Evolutionary conservation across 2,329 filamentous ascomycete species (phyloP), one percentile per base, ranked within the genome.

Genomic region (Fusarium sp.): DNA sequence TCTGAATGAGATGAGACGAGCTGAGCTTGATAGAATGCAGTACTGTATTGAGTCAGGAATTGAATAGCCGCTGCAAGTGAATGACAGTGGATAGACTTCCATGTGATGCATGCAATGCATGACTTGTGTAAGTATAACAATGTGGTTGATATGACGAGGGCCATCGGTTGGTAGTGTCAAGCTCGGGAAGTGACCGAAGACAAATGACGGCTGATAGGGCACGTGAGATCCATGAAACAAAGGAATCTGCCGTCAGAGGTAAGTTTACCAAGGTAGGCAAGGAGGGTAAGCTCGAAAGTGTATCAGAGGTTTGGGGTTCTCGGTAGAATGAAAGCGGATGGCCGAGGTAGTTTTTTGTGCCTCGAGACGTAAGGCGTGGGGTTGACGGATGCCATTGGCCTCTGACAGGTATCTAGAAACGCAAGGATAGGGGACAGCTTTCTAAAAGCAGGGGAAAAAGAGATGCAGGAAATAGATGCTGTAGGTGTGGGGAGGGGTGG

Each of bases 151-250:
- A 69, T 66, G 60, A 50, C 16, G 54, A 24, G 50, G 24, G 22
- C 61, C 18, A 37, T 37, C 16, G 20, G 43, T 37, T 45, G 27
- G 22, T 20, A 31, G 24, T 27, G 59, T 57, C 52, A 29, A 59
- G 57, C 65, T 78, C 76, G 76, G 74, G 68, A 75, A 70, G 61
- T 71, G 63, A 33, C 69, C 75, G 73, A 78, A 62, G 33, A 45
- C 6, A 60, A 31, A 57, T 27, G 37, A 56, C 29, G 22, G 48
- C 18, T 67, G 52, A 67, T 50, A 43, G 48, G 45, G 64, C 69
- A 65, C 71, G 67, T 74, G 74, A 74, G 75, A 64, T 48, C 20
- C 43, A 24, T 57, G 61, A 41, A 37, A 24, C 31, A 57, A 57
- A 33, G 20, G 41, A 27, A 18, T 39, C 10, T 60, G 48, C 57